A percentile compares a stretch with the other conserved stretches of the same genome.
Conservation (phyloP, 1,284 basidiomycete species). For the Ceratobasidium sp. region DNA sequence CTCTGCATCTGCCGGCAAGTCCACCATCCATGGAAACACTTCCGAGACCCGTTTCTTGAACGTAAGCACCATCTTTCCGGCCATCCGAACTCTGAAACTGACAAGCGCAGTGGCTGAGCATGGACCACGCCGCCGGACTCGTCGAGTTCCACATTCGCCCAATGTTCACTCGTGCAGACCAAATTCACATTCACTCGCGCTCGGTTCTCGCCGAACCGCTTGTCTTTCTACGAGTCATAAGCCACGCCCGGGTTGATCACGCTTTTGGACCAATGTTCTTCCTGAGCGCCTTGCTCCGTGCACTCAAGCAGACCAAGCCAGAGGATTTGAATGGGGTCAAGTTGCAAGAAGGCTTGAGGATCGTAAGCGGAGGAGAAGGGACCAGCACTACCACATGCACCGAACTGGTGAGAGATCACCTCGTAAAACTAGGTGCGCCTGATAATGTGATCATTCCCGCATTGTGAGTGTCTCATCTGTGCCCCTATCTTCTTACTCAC, state of each 20-base stretch:
- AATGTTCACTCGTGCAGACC: background rate
- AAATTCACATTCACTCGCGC: background rate
- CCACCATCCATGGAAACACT: background rate
- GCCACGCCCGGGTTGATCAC: constrained; percentile 7
- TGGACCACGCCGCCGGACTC: constrained; percentile 12
- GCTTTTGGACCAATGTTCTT: constrained; percentile 19
- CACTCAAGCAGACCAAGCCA: background rate
- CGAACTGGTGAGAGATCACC: background rate
- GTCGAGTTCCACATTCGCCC: constrained; percentile 18
- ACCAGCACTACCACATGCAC: background rate
- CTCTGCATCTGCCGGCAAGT: constrained; percentile 13
- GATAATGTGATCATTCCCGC: constrained; percentile 1
- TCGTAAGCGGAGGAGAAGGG: constrained; percentile 11
- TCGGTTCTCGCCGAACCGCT: background rate
- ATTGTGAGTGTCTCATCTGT: background rate
- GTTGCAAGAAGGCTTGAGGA: background rate
- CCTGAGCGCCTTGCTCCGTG: background rate
- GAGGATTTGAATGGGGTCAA: background rate
- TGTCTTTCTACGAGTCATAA: background rate
- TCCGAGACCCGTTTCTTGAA: constrained; percentile 14
- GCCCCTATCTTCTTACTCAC: background rate
- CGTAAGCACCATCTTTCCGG: background rate
- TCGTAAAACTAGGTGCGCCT: background rate
- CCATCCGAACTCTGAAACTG: background rate
- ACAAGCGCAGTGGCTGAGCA: background rate